These are phyloP conservation scores for Fusarium musae DNA, from an alignment of 2,329 filamentous ascomycete species.

Conservation along the genomic window DNA sequence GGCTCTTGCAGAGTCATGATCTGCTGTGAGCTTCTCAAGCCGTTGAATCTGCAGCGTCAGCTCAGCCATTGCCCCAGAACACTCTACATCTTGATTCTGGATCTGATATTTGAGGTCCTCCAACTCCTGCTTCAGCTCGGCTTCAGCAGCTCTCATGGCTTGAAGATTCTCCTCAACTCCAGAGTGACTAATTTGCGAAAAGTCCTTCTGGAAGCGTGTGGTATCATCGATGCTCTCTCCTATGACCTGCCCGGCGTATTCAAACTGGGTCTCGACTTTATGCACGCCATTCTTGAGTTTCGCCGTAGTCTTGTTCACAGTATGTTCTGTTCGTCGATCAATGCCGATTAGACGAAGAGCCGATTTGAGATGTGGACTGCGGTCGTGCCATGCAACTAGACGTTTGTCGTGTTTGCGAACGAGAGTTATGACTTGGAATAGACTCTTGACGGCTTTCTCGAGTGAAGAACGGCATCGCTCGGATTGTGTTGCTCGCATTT, in stretches of 20 bases:
- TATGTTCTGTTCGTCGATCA: not conserved
- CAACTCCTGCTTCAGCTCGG: not conserved
- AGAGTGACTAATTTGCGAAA: not conserved
- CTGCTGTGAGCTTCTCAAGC: not conserved
- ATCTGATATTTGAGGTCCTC: not conserved
- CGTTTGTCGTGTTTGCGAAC: not conserved
- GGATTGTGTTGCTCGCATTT: not conserved
- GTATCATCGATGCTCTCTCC: not conserved
- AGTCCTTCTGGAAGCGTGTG: not conserved
- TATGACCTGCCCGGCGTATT: not conserved
- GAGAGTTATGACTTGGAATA: not conserved
- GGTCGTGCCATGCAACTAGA: not conserved
- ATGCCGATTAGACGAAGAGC: not conserved
- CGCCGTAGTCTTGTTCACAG: not conserved
- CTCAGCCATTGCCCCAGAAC: not conserved
- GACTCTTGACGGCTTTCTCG: not conserved
- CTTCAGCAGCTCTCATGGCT: not conserved
- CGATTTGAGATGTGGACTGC: not conserved
- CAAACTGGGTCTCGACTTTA: not conserved
- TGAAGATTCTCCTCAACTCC: not conserved
- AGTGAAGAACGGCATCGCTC: conserved; percentile 1
- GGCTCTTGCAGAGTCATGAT: not conserved
- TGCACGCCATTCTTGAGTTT: not conserved
- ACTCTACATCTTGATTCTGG: not conserved
- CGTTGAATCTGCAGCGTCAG: not conserved